Conservation (phyloP, 1,139 yeast species). For the Kodamaea sp. region DNA sequence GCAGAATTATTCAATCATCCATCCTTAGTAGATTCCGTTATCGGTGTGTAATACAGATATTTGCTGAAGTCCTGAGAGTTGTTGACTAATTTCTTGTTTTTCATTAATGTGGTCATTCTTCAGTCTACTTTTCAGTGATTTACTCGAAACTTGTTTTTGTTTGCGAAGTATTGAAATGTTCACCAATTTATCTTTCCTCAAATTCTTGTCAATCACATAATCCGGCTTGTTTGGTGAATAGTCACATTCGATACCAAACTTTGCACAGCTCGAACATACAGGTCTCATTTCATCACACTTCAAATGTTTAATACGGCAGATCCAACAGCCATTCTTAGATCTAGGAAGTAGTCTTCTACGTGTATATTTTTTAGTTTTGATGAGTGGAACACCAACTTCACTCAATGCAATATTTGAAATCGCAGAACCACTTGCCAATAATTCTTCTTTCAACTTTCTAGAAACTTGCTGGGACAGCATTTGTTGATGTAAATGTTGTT, state of each 20-base stretch:
- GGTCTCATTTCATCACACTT: constrained; percentile 46
- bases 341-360: constrained; percentile 42
- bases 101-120: constrained; percentile 3
- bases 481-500: constrained; percentile 4
- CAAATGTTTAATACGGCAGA: constrained; percentile 48
- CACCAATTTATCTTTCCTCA: constrained; percentile 33
- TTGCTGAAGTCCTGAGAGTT: neutral
- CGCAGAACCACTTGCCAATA: constrained; percentile 7
- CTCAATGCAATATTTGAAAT: constrained; percentile 3
- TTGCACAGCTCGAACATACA: constrained; percentile 35
- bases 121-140: constrained; percentile 3
- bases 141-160: constrained; percentile 20
- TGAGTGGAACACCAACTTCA: neutral
- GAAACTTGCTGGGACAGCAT: constrained; percentile 3
- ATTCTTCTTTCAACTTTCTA: constrained; percentile 1
- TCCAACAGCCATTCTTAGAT: constrained; percentile 48
- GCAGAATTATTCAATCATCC: too few species aligned
- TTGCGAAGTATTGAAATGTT: constrained; percentile 33
- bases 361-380: constrained; percentile 34
- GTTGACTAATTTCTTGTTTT: neutral
- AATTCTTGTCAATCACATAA: constrained; percentile 38
- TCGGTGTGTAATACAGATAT: too few species aligned
- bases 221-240: constrained; percentile 40
- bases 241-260: constrained; percentile 45
- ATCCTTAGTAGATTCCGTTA: too few species aligned